Percentiles rank a stretch among this genome's conserved stretches.
Conservation (phyloP, 306 rosid genomes). For the Cicer arietinum region DNA sequence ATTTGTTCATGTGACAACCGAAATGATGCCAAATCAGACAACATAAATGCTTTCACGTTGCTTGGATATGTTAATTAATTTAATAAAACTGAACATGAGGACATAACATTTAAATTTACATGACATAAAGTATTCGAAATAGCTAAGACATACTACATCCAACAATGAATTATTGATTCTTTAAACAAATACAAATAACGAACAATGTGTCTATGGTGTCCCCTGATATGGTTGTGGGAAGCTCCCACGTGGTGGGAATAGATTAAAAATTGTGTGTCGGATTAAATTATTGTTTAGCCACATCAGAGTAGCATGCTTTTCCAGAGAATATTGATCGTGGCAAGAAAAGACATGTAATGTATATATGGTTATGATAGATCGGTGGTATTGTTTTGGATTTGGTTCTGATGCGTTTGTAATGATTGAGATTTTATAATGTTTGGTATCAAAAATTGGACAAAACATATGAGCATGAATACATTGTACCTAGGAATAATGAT, state of each 20-base stretch:
- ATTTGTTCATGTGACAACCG: neutral
- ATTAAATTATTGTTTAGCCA: constrained; percentile 15
- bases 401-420: constrained; percentile 11
- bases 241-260: constrained; percentile 37
- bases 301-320: neutral
- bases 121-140: constrained; percentile 5
- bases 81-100: neutral
- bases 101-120: neutral
- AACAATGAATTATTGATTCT: constrained; percentile 6
- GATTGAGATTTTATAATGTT: constrained; percentile 14
- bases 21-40: neutral
- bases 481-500: constrained; percentile 19
- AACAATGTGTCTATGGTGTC: constrained; percentile 22
- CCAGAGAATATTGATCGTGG: constrained; percentile 7
- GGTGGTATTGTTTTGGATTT: constrained; percentile 1
- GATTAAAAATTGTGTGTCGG: neutral
- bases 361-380: neutral
- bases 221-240: constrained; percentile 24
- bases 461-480: constrained; percentile 1
- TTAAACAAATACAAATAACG: constrained; percentile 20
- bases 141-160: constrained; percentile 6
- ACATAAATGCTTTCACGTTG: constrained; percentile 23
- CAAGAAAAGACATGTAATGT: neutral
- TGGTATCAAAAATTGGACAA: neutral
- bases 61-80: constrained; percentile 4